Evolutionary conservation across 2,329 filamentous ascomycete genomes (phyloP).

Genomic region (Penicillium carneum): DNA sequence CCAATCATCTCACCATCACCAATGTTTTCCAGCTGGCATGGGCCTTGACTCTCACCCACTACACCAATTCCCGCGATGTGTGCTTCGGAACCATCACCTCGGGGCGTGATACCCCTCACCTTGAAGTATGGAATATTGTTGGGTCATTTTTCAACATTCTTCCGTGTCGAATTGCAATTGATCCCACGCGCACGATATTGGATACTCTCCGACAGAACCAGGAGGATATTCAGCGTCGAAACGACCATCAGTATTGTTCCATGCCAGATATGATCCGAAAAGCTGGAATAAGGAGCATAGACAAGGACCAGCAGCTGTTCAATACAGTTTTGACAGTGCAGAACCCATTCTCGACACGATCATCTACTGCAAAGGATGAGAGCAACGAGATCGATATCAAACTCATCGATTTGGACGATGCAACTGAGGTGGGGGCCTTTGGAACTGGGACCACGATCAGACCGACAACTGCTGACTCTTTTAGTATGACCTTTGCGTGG

Average conservation of each 20-base stretch:
- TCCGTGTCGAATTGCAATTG: conserved; percentile 1
- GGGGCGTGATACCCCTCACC: conserved; percentile 7
- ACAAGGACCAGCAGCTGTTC: neutral
- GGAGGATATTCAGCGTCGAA: conserved; percentile 1
- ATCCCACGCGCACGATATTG: neutral
- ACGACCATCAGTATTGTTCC: conserved; percentile 1
- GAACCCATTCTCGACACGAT: neutral
- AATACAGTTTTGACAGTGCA: conserved; percentile 6
- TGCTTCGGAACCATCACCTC: conserved; percentile 23
- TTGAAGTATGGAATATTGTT: conserved; percentile 3
- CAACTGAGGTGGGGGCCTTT: neutral
- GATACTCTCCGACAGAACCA: neutral
- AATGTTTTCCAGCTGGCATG: conserved; percentile 22
- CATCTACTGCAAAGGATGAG: neutral
- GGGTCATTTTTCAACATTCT: conserved; percentile 8
- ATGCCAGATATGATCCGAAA: neutral
- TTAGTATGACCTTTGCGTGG: conserved; percentile 6
- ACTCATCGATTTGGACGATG: conserved; percentile 2
- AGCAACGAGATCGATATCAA: neutral
- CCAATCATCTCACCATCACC: conserved; percentile 1
- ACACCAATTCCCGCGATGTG: conserved; percentile 11
- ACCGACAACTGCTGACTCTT: neutral
- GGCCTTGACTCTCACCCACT: conserved; percentile 12
- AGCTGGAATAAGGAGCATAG: neutral
- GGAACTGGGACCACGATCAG: neutral